Conservation (phyloP, 2,329 filamentous ascomycete species). For the Didymella arachidicola region DNA sequence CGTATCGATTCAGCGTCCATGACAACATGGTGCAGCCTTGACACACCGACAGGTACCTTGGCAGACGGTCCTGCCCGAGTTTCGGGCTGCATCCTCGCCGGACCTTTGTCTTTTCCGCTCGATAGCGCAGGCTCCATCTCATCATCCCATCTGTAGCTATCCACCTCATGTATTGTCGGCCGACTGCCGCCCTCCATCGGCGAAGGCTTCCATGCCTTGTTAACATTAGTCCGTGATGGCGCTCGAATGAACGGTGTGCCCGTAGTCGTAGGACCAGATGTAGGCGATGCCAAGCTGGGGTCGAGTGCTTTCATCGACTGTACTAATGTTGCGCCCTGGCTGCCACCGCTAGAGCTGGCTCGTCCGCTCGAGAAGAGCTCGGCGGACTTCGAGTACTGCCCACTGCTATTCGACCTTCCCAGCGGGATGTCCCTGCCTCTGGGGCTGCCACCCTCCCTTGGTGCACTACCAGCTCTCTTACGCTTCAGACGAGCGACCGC, state of each 20-base stretch:
- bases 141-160: conserved; percentile 61
- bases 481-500: conserved; percentile 46
- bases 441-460: conserved; percentile 32
- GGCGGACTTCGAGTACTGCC: conserved; percentile 41
- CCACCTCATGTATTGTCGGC: conserved; percentile 51
- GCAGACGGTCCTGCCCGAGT: conserved; percentile 50
- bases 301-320: conserved; percentile 45
- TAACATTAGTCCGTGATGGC: conserved; percentile 53
- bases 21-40: conserved; percentile 87
- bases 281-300: conserved; percentile 39
- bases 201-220: conserved; percentile 34
- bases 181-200: conserved; percentile 38
- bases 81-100: conserved; percentile 31
- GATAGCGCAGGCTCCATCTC: conserved; percentile 47
- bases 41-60: conserved; percentile 84
- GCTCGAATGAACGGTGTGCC: conserved; percentile 62
- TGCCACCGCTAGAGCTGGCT: conserved; percentile 37
- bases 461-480: conserved; percentile 41
- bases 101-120: conserved; percentile 41
- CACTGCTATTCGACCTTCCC: conserved; percentile 29
- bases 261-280: conserved; percentile 49
- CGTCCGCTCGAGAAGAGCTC: conserved; percentile 36
- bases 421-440: conserved; percentile 43
- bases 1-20: conserved; percentile 68
- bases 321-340: conserved; percentile 27